Percentiles rank a stretch among this genome's conserved stretches.
Conservation (phyloP, 768 basidiomycete species). For the Termitomyces eurrhizus region DNA sequence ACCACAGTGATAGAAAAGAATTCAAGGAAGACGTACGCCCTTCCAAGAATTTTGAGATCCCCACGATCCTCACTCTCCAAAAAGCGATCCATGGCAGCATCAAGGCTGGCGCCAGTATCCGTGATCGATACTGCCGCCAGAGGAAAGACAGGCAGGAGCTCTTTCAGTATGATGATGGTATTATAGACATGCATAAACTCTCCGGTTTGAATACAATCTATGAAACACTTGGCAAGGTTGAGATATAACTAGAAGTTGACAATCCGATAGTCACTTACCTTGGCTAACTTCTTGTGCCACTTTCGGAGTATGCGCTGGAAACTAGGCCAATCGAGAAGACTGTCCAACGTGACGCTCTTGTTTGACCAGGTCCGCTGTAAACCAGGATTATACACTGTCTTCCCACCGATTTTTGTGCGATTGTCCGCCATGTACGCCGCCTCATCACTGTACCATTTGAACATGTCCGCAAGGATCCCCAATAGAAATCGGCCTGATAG, state of each 20-base stretch:
- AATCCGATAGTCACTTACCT: constrained; percentile 36
- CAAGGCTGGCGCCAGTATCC: constrained; percentile 51
- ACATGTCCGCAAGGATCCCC: constrained; percentile 73
- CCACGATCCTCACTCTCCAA: constrained; percentile 75
- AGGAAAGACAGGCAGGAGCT: constrained; percentile 88
- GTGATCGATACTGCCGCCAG: constrained; percentile 45
- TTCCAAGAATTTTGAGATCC: constrained; percentile 78
- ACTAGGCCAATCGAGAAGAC: constrained; percentile 63
- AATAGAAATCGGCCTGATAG: constrained; percentile 78
- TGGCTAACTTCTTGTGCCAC: constrained; percentile 76
- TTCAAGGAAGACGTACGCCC: constrained; percentile 48
- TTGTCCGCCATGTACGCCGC: constrained; percentile 69
- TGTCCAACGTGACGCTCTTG: constrained; percentile 42
- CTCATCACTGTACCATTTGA: constrained; percentile 79
- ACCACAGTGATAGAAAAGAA: not conserved
- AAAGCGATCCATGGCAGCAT: constrained; percentile 60
- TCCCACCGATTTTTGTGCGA: constrained; percentile 60
- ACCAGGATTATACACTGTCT: constrained; percentile 60
- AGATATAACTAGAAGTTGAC: not conserved
- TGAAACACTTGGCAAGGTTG: constrained; percentile 53
- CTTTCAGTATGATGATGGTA: constrained; percentile 89
- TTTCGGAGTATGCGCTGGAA: constrained; percentile 74
- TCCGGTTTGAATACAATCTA: constrained; percentile 75
- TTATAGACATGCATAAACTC: constrained; percentile 99
- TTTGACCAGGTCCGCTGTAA: constrained; percentile 51